Evolutionary conservation across 345 rosid species (phyloP).

Genomic region (Eucalyptus pumila): DNA sequence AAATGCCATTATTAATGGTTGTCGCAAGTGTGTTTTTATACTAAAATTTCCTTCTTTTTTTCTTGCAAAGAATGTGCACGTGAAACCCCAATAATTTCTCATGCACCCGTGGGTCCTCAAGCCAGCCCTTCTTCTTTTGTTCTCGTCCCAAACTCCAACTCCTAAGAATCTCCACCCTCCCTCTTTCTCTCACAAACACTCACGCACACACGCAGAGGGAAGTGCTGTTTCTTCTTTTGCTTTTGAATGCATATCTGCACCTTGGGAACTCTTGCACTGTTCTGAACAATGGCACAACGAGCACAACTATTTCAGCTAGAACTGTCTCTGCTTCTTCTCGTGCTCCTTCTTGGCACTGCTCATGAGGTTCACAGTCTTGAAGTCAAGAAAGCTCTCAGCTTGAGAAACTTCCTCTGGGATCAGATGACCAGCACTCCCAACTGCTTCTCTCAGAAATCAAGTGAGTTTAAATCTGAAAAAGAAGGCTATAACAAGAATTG

Average conservation of each 20-base stretch:
- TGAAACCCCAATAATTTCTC: conserved; percentile 62
- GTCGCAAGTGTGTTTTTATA: not conserved
- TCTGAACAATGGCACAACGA: conserved; percentile 1
- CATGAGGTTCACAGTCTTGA: conserved; percentile 3
- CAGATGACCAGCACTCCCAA: not conserved
- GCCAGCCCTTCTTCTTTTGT: conserved; percentile 52
- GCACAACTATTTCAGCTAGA: not conserved
- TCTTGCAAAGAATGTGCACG: conserved; percentile 17
- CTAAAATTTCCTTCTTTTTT: not conserved
- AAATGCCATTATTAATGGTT: not conserved
- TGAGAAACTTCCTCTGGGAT: conserved; percentile 1
- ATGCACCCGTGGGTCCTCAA: conserved; percentile 35
- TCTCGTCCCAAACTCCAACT: conserved; percentile 31
- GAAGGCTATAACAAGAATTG: not conserved
- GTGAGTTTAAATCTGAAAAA: conserved; percentile 8
- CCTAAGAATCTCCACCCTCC: conserved; percentile 9
- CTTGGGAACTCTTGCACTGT: not conserved
- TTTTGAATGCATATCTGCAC: not conserved
- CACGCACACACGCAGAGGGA: not conserved
- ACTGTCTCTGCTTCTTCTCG: not conserved
- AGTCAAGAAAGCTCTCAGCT: conserved; percentile 18
- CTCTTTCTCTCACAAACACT: not conserved
- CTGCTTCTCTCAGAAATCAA: conserved; percentile 37
- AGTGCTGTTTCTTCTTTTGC: not conserved
- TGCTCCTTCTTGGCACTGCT: not conserved